These are phyloP conservation scores for Hymenoscyphus occultus DNA, from an alignment of 2,329 filamentous ascomycete genomes.

Conservation along the genomic window DNA sequence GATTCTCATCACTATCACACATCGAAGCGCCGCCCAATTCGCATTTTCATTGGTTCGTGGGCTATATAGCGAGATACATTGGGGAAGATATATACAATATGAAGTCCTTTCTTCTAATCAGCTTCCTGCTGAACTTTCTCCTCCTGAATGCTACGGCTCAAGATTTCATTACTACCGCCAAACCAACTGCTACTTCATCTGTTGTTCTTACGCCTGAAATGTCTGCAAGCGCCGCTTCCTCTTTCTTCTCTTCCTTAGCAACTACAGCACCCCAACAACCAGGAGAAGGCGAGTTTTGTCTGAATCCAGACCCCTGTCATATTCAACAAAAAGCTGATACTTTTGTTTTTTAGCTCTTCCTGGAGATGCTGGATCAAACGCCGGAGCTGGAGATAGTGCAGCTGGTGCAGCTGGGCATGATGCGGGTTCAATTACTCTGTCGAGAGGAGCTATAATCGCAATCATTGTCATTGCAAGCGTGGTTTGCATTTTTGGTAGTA, in stretches of 20 bases:
- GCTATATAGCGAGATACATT: conserved; percentile 17
- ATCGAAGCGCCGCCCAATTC: conserved; percentile 17
- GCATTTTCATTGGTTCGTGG: conserved; percentile 12
- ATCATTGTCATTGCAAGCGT: conserved; percentile 70
- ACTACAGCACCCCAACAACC: conserved; percentile 33
- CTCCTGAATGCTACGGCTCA: conserved; percentile 28
- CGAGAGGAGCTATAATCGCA: conserved; percentile 66
- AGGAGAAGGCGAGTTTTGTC: conserved; percentile 22
- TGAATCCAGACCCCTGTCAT: neutral
- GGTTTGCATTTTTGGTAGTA: conserved; percentile 68
- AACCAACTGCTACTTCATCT: conserved; percentile 22
- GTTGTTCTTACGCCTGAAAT: conserved; percentile 33
- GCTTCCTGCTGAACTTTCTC: conserved; percentile 27
- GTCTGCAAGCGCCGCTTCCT: conserved; percentile 35
- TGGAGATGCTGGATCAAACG: conserved; percentile 37
- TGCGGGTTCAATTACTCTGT: conserved; percentile 59
- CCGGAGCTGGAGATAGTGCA: conserved; percentile 47
- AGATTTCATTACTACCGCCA: conserved; percentile 18
- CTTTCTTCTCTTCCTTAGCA: conserved; percentile 31
- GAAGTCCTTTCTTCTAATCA: conserved; percentile 27
- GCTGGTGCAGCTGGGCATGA: conserved; percentile 65
- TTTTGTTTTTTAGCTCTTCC: conserved; percentile 22
- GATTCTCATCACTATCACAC: conserved; percentile 25
- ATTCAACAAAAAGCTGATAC: neutral
- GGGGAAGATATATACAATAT: conserved; percentile 23